Percentiles rank a stretch among this genome's conserved stretches.
These are phyloP conservation scores for Syzygium grande DNA, from an alignment of 345 rosid species.

Conservation along the genomic window DNA sequence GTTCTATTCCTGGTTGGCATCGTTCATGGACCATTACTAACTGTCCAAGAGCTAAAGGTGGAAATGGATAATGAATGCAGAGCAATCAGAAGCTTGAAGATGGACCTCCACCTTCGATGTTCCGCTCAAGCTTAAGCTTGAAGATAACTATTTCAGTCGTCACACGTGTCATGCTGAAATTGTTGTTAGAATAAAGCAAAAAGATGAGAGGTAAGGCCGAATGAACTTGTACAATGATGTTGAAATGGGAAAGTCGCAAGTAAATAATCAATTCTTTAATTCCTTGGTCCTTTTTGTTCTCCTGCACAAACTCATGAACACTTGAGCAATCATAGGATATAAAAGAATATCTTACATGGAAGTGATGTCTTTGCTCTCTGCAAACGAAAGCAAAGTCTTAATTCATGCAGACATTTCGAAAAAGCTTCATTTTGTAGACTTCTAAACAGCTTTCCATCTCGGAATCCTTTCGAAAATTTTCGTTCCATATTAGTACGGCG, in stretches of 20 bases:
- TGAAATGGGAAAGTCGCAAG: background rate
- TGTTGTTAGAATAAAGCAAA: background rate
- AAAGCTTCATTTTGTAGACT: background rate
- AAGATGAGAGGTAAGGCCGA: background rate
- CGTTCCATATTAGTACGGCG: background rate
- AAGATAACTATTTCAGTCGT: background rate
- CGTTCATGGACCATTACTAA: background rate
- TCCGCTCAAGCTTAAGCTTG: background rate
- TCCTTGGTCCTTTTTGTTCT: background rate
- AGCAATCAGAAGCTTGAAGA: background rate
- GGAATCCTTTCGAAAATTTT: background rate
- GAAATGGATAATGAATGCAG: background rate
- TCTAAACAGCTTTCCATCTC: background rate
- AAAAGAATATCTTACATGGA: background rate
- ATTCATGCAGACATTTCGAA: background rate
- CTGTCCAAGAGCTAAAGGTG: background rate
- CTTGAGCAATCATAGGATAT: background rate
- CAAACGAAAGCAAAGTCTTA: background rate
- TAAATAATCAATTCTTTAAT: background rate
- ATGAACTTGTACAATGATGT: background rate
- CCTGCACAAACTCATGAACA: background rate
- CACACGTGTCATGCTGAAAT: background rate
- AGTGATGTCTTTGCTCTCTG: background rate
- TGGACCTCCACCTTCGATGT: background rate
- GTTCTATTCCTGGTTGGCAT: background rate